A percentile compares a stretch with the other conserved stretches of the same genome.
phyloP scores from a whole-genome alignment of 1,284 basidiomycete genomes.

The Megacollybia platyphylla region DNA sequence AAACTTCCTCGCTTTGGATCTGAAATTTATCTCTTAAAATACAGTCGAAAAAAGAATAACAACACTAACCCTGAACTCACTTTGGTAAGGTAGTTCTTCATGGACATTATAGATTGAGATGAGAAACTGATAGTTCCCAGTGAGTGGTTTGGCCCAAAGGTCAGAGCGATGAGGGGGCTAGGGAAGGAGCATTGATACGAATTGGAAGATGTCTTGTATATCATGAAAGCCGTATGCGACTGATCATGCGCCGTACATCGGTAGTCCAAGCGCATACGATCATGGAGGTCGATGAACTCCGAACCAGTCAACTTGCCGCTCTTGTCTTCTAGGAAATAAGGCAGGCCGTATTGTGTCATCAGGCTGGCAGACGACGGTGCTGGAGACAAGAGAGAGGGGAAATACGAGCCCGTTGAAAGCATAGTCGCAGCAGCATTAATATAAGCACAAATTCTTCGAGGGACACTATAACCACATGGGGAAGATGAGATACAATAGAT shows the following conservation, averaged over 20 bases:
- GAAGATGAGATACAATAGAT: background rate
- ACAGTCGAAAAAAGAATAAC: background rate
- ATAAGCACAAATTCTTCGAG: background rate
- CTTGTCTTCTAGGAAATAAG: conserved; percentile 51
- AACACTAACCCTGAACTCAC: background rate
- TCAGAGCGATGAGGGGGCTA: conserved; percentile 31
- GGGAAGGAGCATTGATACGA: conserved; percentile 10
- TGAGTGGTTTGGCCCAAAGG: conserved; percentile 33
- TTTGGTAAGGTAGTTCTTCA: conserved; percentile 39
- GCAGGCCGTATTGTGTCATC: conserved; percentile 38
- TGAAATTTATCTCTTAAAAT: conserved; percentile 10
- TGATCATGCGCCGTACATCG: conserved; percentile 30
- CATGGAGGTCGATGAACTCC: conserved; percentile 49
- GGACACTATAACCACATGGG: background rate
- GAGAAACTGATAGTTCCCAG: conserved; percentile 39
- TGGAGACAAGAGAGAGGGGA: background rate
- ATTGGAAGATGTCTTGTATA: conserved; percentile 28
- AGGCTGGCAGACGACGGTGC: background rate
- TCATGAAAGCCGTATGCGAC: conserved; percentile 33
- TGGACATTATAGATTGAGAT: conserved; percentile 22
- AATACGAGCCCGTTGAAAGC: background rate
- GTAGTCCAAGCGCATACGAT: conserved; percentile 38
- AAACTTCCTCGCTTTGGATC: conserved; percentile 36
- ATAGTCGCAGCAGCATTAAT: background rate
- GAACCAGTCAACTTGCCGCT: conserved; percentile 37